Conservation (phyloP, 2,329 filamentous ascomycete genomes). For the Apiospora pterosperma region DNA sequence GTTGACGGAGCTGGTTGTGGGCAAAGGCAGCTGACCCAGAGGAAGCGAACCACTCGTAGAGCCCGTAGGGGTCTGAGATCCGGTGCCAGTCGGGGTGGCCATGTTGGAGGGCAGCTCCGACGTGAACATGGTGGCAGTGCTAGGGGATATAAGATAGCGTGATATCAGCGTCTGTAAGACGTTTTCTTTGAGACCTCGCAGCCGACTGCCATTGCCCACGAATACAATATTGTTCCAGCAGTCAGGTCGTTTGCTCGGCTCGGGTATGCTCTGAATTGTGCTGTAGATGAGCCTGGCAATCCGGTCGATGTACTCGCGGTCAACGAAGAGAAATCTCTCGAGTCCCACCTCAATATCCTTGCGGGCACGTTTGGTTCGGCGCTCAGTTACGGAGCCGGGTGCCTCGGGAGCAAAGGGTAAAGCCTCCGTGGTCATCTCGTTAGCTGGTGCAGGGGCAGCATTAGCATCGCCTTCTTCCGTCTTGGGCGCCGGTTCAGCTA, state of each 20-base stretch:
- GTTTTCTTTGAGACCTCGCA: constrained; percentile 82
- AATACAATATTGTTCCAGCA: constrained; percentile 93
- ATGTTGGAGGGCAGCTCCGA: constrained; percentile 94
- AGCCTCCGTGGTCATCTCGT: constrained; percentile 18
- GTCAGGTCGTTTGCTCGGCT: constrained; percentile 77
- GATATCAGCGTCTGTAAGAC: constrained; percentile 74
- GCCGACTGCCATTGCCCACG: constrained; percentile 77
- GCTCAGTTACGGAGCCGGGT: constrained; percentile 28
- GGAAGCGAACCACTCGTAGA: constrained; percentile 54
- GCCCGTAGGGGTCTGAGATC: constrained; percentile 81
- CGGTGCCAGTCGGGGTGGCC: constrained; percentile 85
- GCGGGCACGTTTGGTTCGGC: constrained; percentile 54
- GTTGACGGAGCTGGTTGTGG: constrained; percentile 60
- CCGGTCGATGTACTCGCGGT: constrained; percentile 72
- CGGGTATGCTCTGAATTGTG: constrained; percentile 77
- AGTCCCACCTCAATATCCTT: constrained; percentile 73
- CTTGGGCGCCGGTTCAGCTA: constrained; percentile 15
- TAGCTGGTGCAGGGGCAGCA: constrained; percentile 12
- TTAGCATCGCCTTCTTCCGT: constrained; percentile 16
- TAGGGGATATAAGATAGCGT: constrained; percentile 88
- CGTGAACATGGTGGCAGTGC: constrained; percentile 92
- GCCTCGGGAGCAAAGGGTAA: constrained; percentile 27
- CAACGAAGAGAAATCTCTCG: constrained; percentile 69
- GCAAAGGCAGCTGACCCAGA: constrained; percentile 43
- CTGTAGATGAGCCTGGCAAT: constrained; percentile 83